Base-by-base conservation (phyloP, 2,329 filamentous ascomycete species). In the Calonectria hongkongensis region DNA sequence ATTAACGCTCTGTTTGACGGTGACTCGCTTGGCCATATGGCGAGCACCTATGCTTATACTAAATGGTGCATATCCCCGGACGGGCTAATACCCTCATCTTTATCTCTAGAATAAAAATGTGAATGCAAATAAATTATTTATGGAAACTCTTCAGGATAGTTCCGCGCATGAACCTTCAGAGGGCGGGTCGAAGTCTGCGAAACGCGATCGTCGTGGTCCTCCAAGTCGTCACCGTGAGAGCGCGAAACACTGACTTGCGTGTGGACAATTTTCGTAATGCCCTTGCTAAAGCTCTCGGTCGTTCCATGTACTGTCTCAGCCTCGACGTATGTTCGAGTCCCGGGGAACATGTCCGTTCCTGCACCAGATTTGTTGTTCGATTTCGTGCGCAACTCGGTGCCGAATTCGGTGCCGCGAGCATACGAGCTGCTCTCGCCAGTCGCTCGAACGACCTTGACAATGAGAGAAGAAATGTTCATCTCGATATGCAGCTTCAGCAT, bases 401-500 rank as follows among this genome's bases (percentile, higher is more conserved):
- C 68, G 3, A 78, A 15, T 15, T 79, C 77, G 2, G 77, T 79
- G 13, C 65, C 68, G 5, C 60, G 66, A 9, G 62, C 60, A 43
- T 73, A 74, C 15, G 77, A 79, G 66, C 74, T 72, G 66, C 76
- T 68, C 1, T 79, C 77, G 27, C 77, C 77, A 1, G 77, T 79
- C 0, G 76, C 77, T 13, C 78, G 76, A 10, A 79, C 78, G 4
- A 79, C 75, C 45, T 74, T 73, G 16, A 77, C 74, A 7, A 79
- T 79, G 0, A 79, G 71, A 2, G 67, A 54, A 1, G 78, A 78
- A 4, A 79, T 79, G 30, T 79, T 79, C 75, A 79, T 77, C 66
- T 78, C 76, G 4, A 79, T 79, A 12, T 79, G 73, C 0, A 79
- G 66, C 68, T 79, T 79, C 47, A 79, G 67, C 68, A 79, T 75